Base-by-base conservation (phyloP, 257 asterid species). In the Misopates orontium region DNA sequence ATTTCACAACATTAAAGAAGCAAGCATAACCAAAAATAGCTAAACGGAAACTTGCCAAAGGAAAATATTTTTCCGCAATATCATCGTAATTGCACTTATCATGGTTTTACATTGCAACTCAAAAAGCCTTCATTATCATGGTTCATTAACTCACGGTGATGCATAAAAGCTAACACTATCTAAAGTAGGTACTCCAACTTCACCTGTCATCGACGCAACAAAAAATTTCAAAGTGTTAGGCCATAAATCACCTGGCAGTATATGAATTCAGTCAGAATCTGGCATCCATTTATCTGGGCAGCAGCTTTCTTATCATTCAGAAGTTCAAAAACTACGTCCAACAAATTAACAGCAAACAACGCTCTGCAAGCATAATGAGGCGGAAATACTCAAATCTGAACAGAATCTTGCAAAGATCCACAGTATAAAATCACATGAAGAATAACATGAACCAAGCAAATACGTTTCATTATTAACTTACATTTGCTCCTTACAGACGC, bases 401-500 rank as follows among this genome's bases (percentile, higher is more conserved):
- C 10, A 48, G n/a, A 20, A 23, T 41, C 67, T 52, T 31, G 41
- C 56, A 69, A 59, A 66, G 50, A 45, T 71, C 50, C 32, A 17
- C 15, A 8, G n/a, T n/a, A n/a, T n/a, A 18, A 65, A 36, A 52
- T 28, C 53, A 8, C 1, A n/a, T n/a, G n/a, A n/a, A n/a, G n/a
- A n/a, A n/a, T n/a, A n/a, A 44, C n/a, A 20, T 39, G 21, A 53
- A 22, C 31, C 62, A 22, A 54, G 14, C 36, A 47, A 20, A 48
- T 20, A 23, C 31, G 50, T 25, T 14, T 17, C 49, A 41, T 15
- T 21, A 48, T 66, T 48, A 64, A 78, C 97, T 88, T 84, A 90
- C 99, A 85, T 82, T 84, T 94, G 96, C 74, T 76, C 96, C 79
- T 82, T 80, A 75, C 99, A 94, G 64, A 64, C 77, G 80, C 86